Conservation (phyloP, 495 filamentous ascomycete genomes). For the Aspergillus carlsbadensis region DNA sequence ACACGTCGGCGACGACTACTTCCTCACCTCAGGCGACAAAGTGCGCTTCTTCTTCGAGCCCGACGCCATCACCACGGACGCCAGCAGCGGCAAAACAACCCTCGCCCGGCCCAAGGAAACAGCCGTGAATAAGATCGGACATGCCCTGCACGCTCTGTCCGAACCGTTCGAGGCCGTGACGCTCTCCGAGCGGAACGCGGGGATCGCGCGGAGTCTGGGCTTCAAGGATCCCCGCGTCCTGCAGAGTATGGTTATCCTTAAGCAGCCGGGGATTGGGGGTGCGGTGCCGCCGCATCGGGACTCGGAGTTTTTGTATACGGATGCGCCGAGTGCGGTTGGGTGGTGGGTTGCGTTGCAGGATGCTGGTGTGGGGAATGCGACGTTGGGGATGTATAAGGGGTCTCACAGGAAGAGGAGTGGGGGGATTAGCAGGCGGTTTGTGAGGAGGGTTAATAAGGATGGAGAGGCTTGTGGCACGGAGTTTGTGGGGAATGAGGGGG, state of each 20-base stretch:
- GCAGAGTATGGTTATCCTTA: conserved; percentile 98
- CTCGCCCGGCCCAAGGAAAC: conserved; percentile 73
- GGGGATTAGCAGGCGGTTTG: conserved; percentile 68
- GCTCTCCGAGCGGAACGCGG: conserved; percentile 52
- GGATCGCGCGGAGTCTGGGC: conserved; percentile 67
- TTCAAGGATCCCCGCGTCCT: conserved; percentile 74
- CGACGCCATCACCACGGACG: conserved; percentile 50
- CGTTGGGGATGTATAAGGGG: conserved; percentile 78
- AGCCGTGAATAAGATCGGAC: conserved; percentile 96
- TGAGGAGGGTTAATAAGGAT: conserved; percentile 53
- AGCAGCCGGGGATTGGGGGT: conserved; percentile 93
- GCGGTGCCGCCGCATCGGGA: conserved; percentile 88
- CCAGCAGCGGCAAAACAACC: conserved; percentile 14
- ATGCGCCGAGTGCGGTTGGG: conserved; percentile 85
- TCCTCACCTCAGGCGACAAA: conserved; percentile 84
- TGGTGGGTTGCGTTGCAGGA: conserved; percentile 98
- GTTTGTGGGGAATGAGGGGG: conserved; percentile 52
- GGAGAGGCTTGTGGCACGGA: conserved; percentile 44
- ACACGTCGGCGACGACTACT: conserved; percentile 95
- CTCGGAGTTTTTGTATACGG: conserved; percentile 87
- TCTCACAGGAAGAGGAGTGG: conserved; percentile 58
- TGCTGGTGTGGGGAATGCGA: conserved; percentile 79
- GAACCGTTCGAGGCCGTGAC: conserved; percentile 67
- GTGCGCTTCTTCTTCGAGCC: conserved; percentile 97
- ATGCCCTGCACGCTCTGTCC: conserved; percentile 77